phyloP scores from a whole-genome alignment of 495 filamentous ascomycete genomes.

The Neurospora pannonica region DNA sequence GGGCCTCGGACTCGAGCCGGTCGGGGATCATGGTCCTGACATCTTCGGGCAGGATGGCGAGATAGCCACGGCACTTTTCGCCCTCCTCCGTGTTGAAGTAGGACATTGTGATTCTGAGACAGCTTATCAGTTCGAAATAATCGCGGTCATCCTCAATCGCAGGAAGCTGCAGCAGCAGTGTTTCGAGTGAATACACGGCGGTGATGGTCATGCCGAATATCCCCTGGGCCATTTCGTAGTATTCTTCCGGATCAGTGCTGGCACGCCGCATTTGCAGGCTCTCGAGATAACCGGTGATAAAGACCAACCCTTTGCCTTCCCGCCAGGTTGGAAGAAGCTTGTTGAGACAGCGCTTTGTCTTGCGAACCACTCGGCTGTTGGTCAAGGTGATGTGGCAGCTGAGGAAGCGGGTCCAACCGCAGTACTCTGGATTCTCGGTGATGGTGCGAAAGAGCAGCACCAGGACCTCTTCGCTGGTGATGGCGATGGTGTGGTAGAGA shows the following conservation, averaged over 20 bases:
- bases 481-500: conserved; percentile 17
- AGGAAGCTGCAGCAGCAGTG: conserved; percentile 21
- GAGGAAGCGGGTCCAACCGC: conserved; percentile 17
- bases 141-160: conserved; percentile 16
- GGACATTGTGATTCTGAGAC: neutral
- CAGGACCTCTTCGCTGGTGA: conserved; percentile 14
- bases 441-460: conserved; percentile 23
- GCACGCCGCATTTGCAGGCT: neutral
- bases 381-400: conserved; percentile 23
- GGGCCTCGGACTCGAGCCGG: neutral
- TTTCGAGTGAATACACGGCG: conserved; percentile 15
- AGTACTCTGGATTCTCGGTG: conserved; percentile 9
- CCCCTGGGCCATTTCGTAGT: conserved; percentile 13
- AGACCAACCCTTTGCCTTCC: neutral
- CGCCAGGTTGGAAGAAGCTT: conserved; percentile 4
- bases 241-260: neutral
- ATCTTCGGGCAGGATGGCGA: neutral
- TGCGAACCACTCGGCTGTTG: conserved; percentile 11
- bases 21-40: neutral
- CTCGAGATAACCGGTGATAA: neutral
- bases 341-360: conserved; percentile 10
- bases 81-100: conserved; percentile 2
- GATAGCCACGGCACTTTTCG: neutral
- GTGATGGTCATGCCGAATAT: conserved; percentile 16
- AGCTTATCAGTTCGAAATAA: conserved; percentile 7